Evolutionary conservation across 345 rosid genomes (phyloP), one percentile per base, ranked within the genome.

Genomic region (Alliaria petiolata): DNA sequence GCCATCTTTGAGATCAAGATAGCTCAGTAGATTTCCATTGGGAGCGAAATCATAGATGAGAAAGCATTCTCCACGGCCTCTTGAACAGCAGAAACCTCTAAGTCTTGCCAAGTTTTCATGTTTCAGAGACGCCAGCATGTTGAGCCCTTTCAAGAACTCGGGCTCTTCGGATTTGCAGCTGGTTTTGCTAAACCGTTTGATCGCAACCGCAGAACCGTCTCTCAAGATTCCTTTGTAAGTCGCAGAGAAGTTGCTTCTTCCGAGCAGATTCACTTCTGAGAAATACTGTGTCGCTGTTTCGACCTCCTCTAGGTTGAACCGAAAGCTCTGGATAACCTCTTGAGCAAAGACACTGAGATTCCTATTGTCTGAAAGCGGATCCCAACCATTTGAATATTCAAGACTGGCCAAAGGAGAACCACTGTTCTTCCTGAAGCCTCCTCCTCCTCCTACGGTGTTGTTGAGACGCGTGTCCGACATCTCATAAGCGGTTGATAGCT

Each of bases 51-150:
- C 97, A 59, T 93, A 89, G 55, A 93, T 82, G 53, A 93, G 87
- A 71, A 93, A 91, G 74, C 98, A 93, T 76, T 91, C 95, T 5
- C 97, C 92, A 16, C 96, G 83, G 26, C 95, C 95, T 64, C 81
- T 87, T 53, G 97, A 93, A 78, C 97, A 87, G 79, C 98, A 93
- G 79, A 93, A 89, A 5, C 98, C 98, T 81, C 97, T 83, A 49
- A 93, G 80, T 51, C 80, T 83, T 14, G 81, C 90, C 51, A 93
- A 66, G 70, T 87, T 87, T 42, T 91, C 97, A 62, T 93, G 97
- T 67, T 78, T 91, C 78, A 91, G 77, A 2, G 84, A 84, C 10
- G 91, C 81, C 82, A 93, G 76, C 46, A 84, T 67, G 74, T 81
- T 93, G 75, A 93, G 80, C 33, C 96, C 98, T 84, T 84, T 86